Evolutionary conservation across 345 rosid species (phyloP), one percentile per base, ranked within the genome.

Genomic region (Cardamine resedifolia): DNA sequence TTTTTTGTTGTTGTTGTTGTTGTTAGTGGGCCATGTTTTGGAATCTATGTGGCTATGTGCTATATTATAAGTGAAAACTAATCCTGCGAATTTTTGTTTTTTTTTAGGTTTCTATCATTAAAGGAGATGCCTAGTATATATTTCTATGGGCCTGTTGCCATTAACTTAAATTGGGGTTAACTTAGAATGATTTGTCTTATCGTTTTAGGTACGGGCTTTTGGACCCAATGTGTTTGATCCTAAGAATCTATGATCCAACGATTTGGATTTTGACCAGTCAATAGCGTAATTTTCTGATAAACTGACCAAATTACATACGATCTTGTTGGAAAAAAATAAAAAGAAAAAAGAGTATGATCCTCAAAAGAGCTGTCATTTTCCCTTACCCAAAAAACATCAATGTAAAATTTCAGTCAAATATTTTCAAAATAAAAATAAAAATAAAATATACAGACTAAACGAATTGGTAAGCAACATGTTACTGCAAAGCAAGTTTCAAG

Each of bases 381-480:
- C 31, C 41, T 68, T 60, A 68, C 64, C 69, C 30, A 69, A 66
- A 18, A 27, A 58, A 68, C 53, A 58, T 74, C 26, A 39, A 39
- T 58, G 21, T 27, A 48, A 26, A 34, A 19, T 31, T 72, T 38
- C 30, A 64, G 23, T 16, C 16, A 38, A 60, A 49, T 36, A 10
- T 33, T 55, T 14, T 11, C 34, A 49, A 45, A 7, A 2, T 1
- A 26, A 34, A n/a, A n/a, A n/a, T n/a, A n/a, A n/a, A n/a, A 36
- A 30, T 21, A 12, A 51, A 24, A 41, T 33, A 12, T 31, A 49
- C 18, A 18, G 24, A 14, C 64, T 60, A 59, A 68, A 60, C 58
- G 24, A 60, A 10, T 43, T 31, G 64, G 12, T 60, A 75, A 75
- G 79, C 74, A 75, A 75, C 74, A 33, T 75, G 64, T 75, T 75